A percentile compares a stretch with the other conserved stretches of the same genome.
Conservation (phyloP, 1,139 yeast species). For the Candida tropicalis region DNA sequence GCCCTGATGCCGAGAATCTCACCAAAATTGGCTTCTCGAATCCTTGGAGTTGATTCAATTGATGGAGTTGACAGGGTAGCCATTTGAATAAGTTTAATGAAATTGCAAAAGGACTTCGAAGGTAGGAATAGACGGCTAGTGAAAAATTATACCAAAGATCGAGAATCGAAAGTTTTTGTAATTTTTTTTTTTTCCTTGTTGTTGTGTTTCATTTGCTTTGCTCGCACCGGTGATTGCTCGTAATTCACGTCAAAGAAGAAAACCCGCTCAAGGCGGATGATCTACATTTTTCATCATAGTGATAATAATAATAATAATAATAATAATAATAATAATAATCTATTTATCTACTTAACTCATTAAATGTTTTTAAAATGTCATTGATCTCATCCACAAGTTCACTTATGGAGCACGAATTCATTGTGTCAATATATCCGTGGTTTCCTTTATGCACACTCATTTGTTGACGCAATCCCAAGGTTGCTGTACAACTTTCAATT, state of each 20-base stretch:
- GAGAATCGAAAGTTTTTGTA: not conserved
- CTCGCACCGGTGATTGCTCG: too few relatives aligned
- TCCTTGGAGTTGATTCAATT: slow-evolving; percentile 19
- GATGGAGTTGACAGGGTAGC: slow-evolving; percentile 1
- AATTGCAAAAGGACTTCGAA: too few relatives aligned
- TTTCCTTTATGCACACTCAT: slow-evolving; percentile 27
- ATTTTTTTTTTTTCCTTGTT: not conserved
- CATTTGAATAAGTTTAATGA: not conserved
- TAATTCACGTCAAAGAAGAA: too few relatives aligned
- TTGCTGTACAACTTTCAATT: slow-evolving; percentile 56
- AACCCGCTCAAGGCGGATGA: too few relatives aligned
- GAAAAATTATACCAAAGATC: too few relatives aligned
- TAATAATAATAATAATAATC: too few relatives aligned
- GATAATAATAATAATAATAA: not conserved
- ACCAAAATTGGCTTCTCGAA: slow-evolving; percentile 34
- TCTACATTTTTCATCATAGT: too few relatives aligned
- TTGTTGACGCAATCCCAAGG: slow-evolving; percentile 38
- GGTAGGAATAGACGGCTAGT: too few relatives aligned
- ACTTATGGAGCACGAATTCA: slow-evolving; percentile 24
- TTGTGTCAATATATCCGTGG: slow-evolving; percentile 27
- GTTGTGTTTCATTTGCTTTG: not conserved
- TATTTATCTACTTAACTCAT: slow-evolving; percentile 7
- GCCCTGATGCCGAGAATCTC: slow-evolving; percentile 30
- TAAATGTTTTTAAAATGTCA: slow-evolving; percentile 18
- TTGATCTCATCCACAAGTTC: slow-evolving; percentile 32